Evolutionary conservation across 2,329 filamentous ascomycete genomes (phyloP), one percentile per base, ranked within the genome.

Genomic region (Fusarium camptoceras): DNA sequence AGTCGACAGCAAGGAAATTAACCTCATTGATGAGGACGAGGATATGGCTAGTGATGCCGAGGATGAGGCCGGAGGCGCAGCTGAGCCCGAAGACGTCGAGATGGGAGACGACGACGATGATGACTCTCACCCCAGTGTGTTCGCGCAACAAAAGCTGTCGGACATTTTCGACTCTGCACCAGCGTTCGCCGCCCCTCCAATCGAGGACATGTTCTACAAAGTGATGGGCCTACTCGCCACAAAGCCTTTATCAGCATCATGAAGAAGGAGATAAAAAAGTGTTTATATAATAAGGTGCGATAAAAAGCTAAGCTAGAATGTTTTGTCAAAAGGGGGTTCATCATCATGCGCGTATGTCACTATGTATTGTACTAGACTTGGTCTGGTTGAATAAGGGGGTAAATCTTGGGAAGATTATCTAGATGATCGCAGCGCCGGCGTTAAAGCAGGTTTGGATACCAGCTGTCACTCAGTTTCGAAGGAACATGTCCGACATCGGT

Each of bases 191-290:
- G 86, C 91, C 74, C 89, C 91, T 24, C 88, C 91, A 14, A 87
- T 94, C 24, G 89, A 91, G 78, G 92, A 94, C 67, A 86, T 93
- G 81, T 94, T 94, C 76, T 89, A 91, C 78, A 88, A 89, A 78
- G 89, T 95, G 41, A 87, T 91, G 15, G 87, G 76, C 48, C 73
- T 81, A 12, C 89, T 92, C 76, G 86, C 87, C 2, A 82, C 86
- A 64, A 90, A 88, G 77, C 84, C 87, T 16, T 71, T 83, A 44
- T 74, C 76, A 16, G 68, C 69, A 31, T 73, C 63, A 53, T 74
- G 58, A 74, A 18, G n/a, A 41, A 43, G 30, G 56, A 41, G 24
- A 51, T 28, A 64, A 61, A 43, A 59, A 71, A 34, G 30, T 50
- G 54, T 31, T 56, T 68, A 70, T 59, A 62, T 60, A 56, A 69